Evolutionary conservation across 2,329 filamentous ascomycete genomes (phyloP), one percentile per base, ranked within the genome.

Genomic region (Sporothrix variecibatus): DNA sequence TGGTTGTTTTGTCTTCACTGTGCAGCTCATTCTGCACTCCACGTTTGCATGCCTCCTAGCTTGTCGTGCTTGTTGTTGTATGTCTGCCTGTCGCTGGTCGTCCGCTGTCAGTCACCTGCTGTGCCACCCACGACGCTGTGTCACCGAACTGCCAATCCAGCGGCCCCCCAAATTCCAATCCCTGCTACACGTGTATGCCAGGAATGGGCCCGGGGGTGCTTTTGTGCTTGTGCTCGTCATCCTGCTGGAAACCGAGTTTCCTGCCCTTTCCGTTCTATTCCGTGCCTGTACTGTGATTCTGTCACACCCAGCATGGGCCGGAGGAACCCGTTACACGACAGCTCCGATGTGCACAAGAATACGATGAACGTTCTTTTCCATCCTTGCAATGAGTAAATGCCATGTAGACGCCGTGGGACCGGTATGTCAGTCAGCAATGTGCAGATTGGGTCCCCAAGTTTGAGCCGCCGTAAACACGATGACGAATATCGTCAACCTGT

Each of bases 181-280:
- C 65, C 65, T 51, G 65, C 65, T n/a, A 68, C 65, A 51, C 65
- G 65, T 51, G 43, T 67, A 15, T 28, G 11, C 38, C 12, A 28
- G 38, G 62, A 67, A 67, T 46, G n/a, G 23, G n/a, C 62, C 20
- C n/a, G n/a, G 8, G 5, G 26, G 26, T 31, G 23, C 26, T 49
- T 26, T 12, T n/a, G 60, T 23, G 34, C 15, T n/a, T 43, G 60
- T 64, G 60, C 60, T 15, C 17, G 12, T 31, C 9, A 15, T 26
- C 62, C 62, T 46, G 38, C 23, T 38, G 34, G 23, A 28, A 28
- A 23, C 60, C 62, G 38, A 46, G 62, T 23, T 28, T 34, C 38
- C 38, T 34, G n/a, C 8, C 31, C n/a, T 38, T 62, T 38, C 31
- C 17, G 3, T 40, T 9, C 5, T 23, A 8, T 5, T 46, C 62